Conservation (phyloP, 306 rosid species). For the Inga leiocalycina region DNA sequence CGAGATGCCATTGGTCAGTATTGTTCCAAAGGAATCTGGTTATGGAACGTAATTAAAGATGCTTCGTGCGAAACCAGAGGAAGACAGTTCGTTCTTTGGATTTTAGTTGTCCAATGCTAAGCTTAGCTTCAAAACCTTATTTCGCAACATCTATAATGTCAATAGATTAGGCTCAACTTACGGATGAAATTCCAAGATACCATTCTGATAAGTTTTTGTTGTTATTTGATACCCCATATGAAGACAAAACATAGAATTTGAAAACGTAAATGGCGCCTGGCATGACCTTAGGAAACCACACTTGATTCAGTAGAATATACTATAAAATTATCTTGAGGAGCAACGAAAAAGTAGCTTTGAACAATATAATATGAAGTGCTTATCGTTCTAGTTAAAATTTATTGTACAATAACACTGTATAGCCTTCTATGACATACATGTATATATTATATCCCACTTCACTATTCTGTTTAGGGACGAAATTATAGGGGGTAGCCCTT, state of each 20-base stretch:
- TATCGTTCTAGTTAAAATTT: background rate
- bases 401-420: background rate
- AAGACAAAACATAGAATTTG: conserved; percentile 28
- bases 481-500: background rate
- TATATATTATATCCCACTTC: conserved; percentile 4
- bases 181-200: conserved; percentile 31
- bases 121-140: background rate
- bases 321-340: conserved; percentile 29
- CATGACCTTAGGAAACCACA: conserved; percentile 25
- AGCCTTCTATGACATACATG: background rate
- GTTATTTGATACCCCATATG: conserved; percentile 11
- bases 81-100: conserved; percentile 4
- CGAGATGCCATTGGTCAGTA: no score
- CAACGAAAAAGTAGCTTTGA: conserved; percentile 25
- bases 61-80: background rate
- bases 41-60: background rate
- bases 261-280: background rate
- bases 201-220: conserved; percentile 9
- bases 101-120: conserved; percentile 14
- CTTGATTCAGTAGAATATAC: conserved; percentile 24
- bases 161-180: background rate
- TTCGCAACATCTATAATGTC: conserved; percentile 12
- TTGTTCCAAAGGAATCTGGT: background rate
- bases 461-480: background rate
- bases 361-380: conserved; percentile 25